Base-by-base conservation (phyloP, 1,284 basidiomycete genomes). In the Grifola frondosa region DNA sequence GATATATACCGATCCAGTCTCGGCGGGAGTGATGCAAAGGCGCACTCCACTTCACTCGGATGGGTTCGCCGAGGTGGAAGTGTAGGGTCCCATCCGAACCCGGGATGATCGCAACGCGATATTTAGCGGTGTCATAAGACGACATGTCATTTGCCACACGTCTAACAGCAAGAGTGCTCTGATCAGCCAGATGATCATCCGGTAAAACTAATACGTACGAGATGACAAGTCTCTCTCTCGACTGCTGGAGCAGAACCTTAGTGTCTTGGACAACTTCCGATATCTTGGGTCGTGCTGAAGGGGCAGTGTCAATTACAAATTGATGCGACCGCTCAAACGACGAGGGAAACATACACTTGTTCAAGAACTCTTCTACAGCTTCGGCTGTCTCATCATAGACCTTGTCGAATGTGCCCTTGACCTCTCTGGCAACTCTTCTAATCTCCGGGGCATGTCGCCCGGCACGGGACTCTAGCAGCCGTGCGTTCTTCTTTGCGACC, bases 1-100 rank as follows among this genome's bases (percentile, higher is more conserved):
- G 73, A 60, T 97, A 97, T 30, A 99, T 80, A 10, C 95, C 97
- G 56, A 99, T 90, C 97, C 96, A 99, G 64, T 99, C 96, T 55
- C 86, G 81, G n/a, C 91, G 78, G 12, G 93, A 96, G 62, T 98
- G 96, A 45, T 84, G 80, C 24, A 73, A 67, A 0, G 96, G 93
- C 1, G 91, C 95, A 40, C 82, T 81, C 95, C 95, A 99, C 31
- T 80, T 78, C 25, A 98, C 77, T 5, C 67, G 74, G 56, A 99
- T 94, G 6, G 89, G 84, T 64, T 98, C 91, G 24, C 96, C 96
- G 32, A 98, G 79, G 62, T 92, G 88, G 77, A 88, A 98, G 7
- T 79, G 77, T 48, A 67, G 65, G n/a, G 69, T 53, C 35, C 76
- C 70, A 25, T 72, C 73, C 2, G 71, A 56, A 40, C 75, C 79